Base-by-base conservation (phyloP, 169 alveolate genomes). In the Eimeria acervulina region DNA sequence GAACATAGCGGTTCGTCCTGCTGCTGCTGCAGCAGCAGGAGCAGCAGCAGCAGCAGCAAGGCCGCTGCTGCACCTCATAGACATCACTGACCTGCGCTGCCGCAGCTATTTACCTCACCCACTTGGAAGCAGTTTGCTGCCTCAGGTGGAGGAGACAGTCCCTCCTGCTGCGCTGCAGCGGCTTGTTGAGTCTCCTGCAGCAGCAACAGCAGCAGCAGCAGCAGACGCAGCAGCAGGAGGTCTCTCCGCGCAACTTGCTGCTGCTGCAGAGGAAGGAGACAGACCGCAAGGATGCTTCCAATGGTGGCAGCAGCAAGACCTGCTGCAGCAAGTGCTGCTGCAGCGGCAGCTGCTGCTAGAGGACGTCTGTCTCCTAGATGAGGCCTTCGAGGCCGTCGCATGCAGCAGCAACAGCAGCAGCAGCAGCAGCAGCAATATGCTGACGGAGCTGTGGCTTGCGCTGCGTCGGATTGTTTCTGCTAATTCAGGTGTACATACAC, bases 301-400 rank as follows among this genome's bases (percentile, higher is more conserved):
- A 8, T 85, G 93, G 93, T 85, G 93, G 93, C 36, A 10, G n/a
- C 76, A 85, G 7, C 55, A 36, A 3, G 38, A 40, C 12, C 23
- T 85, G 44, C 47, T 59, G 63, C 61, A 28, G 40, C 76, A 85
- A 13, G n/a, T 85, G 44, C 47, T 59, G 63, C 61, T 8, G 40
- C 76, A 85, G 4, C 83, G 94, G 81, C 61, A 61, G 84, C 51
- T 21, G 68, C 94, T 88, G 72, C 85, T 88, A 19, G 94, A 88
- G 47, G 94, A 88, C 31, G 80, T 44, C 44, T 38, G 83, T 17
- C 94, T 88, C 33, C 94, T 88, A 28, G 94, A 88, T 47, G 94
- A 88, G 66, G 31, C 83, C 51, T 88, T 88, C 47, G 94, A 88
- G 84, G 66, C 68, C 36, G 36, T 47, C 19, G 63, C 63, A 52